Evolutionary conservation across 306 rosid species (phyloP).

Genomic region (Cucurbita argyrosperma): DNA sequence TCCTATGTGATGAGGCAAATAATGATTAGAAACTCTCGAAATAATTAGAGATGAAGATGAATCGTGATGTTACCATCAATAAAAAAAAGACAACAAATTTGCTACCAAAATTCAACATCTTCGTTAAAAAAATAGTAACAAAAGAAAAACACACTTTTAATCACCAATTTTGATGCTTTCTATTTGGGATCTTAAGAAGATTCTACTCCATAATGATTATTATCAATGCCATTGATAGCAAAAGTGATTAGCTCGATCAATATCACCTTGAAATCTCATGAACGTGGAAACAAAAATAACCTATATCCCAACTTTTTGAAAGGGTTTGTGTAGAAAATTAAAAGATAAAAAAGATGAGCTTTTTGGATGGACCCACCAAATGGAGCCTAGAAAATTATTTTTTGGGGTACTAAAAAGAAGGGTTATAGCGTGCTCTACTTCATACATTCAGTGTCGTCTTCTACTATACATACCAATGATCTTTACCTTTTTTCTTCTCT

Average conservation of each 20-base stretch:
- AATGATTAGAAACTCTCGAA: too few relatives aligned
- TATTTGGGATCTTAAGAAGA: not conserved
- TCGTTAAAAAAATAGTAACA: not conserved
- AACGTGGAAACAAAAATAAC: not conserved
- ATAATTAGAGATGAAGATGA: too few relatives aligned
- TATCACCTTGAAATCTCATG: not conserved
- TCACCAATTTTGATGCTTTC: not conserved
- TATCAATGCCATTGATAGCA: not conserved
- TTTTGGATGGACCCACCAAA: not conserved
- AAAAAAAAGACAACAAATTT: not conserved
- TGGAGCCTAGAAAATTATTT: not conserved
- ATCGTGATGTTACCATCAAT: too few relatives aligned
- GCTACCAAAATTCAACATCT: not conserved
- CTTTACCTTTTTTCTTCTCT: conserved; percentile 12
- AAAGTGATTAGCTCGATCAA: not conserved
- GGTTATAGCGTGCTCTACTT: conserved; percentile 55
- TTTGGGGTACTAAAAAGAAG: conserved; percentile 25
- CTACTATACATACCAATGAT: not conserved
- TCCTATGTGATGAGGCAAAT: too few relatives aligned
- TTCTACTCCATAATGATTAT: not conserved
- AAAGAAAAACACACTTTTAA: not conserved
- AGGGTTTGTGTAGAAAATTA: not conserved
- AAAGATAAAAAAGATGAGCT: not conserved
- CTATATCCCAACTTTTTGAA: not conserved
- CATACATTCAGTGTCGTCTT: conserved; percentile 16